phyloP scores from a whole-genome alignment of 306 rosid species.

The Prosopis cineraria region DNA sequence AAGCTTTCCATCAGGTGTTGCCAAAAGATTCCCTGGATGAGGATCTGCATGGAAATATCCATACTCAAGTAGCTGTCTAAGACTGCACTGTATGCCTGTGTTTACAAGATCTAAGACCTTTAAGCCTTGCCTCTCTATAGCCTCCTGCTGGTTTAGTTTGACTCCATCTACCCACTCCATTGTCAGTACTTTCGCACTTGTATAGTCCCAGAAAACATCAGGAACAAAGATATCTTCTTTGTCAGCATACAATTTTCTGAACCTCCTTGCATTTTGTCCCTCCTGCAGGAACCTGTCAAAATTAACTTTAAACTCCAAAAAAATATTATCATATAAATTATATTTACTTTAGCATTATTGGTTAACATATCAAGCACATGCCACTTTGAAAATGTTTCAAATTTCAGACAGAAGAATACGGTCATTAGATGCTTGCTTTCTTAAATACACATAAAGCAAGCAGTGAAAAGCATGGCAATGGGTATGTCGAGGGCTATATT shows the following conservation, averaged over 20 bases:
- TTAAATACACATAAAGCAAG: not conserved
- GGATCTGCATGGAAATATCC: conserved; percentile 98
- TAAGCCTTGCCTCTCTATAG: conserved; percentile 84
- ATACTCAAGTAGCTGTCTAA: conserved; percentile 87
- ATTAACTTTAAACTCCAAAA: conserved; percentile 71
- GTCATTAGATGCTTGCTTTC: not conserved
- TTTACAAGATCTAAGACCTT: conserved; percentile 83
- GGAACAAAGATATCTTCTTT: conserved; percentile 85
- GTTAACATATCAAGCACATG: not conserved
- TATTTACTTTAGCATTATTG: not conserved
- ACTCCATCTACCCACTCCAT: conserved; percentile 97
- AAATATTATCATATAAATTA: conserved; percentile 28
- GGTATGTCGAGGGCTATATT: not conserved
- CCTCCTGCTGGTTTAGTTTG: conserved; percentile 83
- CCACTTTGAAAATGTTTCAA: not conserved
- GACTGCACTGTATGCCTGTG: conserved; percentile 93
- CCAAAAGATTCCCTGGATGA: conserved; percentile 95
- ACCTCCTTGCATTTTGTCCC: conserved; percentile 88
- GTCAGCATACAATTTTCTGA: conserved; percentile 87
- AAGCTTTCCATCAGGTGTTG: conserved; percentile 88
- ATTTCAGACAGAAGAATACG: not conserved
- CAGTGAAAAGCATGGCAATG: not conserved
- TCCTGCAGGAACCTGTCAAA: conserved; percentile 91
- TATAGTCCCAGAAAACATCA: conserved; percentile 89
- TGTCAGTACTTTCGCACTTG: conserved; percentile 79